A percentile compares a stretch with the other conserved stretches of the same genome.
These are phyloP conservation scores for Pseudogymnoascus sp. DNA, from an alignment of 2,329 filamentous ascomycete genomes.

Conservation along the genomic window DNA sequence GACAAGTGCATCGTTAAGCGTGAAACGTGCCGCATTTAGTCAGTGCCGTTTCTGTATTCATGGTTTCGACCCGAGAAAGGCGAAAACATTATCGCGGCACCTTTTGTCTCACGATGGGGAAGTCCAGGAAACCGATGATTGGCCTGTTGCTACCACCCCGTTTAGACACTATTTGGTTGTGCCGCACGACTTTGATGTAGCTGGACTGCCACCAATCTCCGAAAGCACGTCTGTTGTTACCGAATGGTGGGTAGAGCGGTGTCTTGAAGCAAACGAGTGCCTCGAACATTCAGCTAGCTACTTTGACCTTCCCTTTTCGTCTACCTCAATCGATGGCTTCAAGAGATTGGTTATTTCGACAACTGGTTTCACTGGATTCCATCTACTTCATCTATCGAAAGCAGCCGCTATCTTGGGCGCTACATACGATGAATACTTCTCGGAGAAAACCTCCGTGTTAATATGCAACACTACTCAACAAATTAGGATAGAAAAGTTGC, in stretches of 20 bases:
- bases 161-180: slow-evolving; percentile 30
- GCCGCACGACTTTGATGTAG: slow-evolving; percentile 34
- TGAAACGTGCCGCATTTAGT: slow-evolving; percentile 29
- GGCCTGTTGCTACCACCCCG: slow-evolving; percentile 11
- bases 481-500: slow-evolving; percentile 65
- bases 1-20: not conserved
- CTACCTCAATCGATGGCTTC: slow-evolving; percentile 63
- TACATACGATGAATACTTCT: slow-evolving; percentile 70
- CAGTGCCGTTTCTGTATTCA: slow-evolving; percentile 33
- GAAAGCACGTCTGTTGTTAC: slow-evolving; percentile 50
- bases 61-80: slow-evolving; percentile 35
- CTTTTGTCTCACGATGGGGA: slow-evolving; percentile 29
- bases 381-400: slow-evolving; percentile 77
- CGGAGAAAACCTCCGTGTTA: slow-evolving; percentile 62
- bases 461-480: slow-evolving; percentile 53
- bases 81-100: slow-evolving; percentile 28
- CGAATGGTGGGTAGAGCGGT: slow-evolving; percentile 89
- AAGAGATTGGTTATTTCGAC: slow-evolving; percentile 64
- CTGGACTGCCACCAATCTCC: slow-evolving; percentile 26
- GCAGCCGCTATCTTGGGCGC: slow-evolving; percentile 69
- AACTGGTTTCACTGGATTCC: slow-evolving; percentile 74
- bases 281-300: slow-evolving; percentile 61
- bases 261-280: slow-evolving; percentile 67
- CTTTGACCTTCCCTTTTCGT: slow-evolving; percentile 67
- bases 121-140: slow-evolving; percentile 18